Evolutionary conservation across 2,329 filamentous ascomycete genomes (phyloP), one percentile per base, ranked within the genome.

Genomic region (Blumeria hordei): DNA sequence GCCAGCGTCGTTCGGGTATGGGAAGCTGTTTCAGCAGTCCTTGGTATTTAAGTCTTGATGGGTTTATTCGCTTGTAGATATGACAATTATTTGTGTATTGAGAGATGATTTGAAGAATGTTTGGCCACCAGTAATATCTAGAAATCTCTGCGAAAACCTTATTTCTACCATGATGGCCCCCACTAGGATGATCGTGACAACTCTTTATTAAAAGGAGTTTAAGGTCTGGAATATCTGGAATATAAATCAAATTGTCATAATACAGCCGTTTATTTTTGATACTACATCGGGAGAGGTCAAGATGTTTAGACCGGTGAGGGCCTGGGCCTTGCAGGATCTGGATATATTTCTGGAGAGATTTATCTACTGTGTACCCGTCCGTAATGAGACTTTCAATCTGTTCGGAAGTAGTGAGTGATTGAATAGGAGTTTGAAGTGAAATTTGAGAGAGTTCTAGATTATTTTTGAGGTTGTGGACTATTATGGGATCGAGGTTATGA

Each of bases 171-270:
- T 51, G 49, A 36, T 51, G 32, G 18, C 49, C 41, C 12, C 49
- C 49, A 36, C 49, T 51, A 35, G 49, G 49, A 16, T 51, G 49
- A 16, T 51, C 49, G 32, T 51, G 49, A 16, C 49, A 51, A 34
- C 32, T 51, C 32, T 51, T 35, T 9, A 51, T 10, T 18, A 51
- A 12, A 16, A 34, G 32, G 8, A 35, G n/a, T 16, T 51, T 51
- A 9, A 51, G 33, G 6, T 51, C 11, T 34, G 49, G 33, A 34
- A n/a, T 36, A 51, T 51, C 49, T 36, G 49, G 49, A n/a, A 51
- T 34, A n/a, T 35, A 51, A 9, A 51, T 36, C 18, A 51, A 36
- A 51, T 51, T 14, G 9, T 51, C 49, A 18, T 34, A 51, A 34
- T 36, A 16, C 35, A 51, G 49, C 36, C 32, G 12, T 14, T 9